These are phyloP conservation scores for Diaporthe australafricana DNA, from an alignment of 2,329 filamentous ascomycete genomes.

Conservation along the genomic window DNA sequence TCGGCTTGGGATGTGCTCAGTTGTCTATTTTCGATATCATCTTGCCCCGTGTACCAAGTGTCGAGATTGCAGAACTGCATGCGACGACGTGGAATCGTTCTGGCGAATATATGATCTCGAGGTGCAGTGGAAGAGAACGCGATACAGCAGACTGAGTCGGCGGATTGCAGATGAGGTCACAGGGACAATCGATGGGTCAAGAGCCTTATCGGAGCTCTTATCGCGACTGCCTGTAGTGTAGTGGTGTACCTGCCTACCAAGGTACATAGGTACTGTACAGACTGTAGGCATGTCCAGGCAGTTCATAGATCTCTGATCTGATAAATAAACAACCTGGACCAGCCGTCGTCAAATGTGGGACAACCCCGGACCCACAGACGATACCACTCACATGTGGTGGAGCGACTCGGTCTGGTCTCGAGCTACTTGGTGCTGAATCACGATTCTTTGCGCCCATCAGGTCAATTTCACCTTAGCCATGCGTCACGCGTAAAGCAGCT, in stretches of 20 bases:
- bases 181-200: conserved; percentile 6
- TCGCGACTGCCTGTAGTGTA: neutral
- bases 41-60: neutral
- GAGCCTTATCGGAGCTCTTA: conserved; percentile 29
- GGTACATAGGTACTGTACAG: neutral
- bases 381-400: neutral
- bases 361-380: neutral
- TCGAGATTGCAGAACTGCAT: too few species aligned
- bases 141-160: neutral
- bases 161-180: conserved; percentile 27
- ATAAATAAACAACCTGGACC: neutral
- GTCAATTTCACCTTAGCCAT: neutral
- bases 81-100: neutral
- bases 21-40: neutral
- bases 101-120: neutral
- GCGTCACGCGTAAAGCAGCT: neutral
- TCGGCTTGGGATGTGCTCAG: neutral
- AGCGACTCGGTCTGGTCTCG: neutral
- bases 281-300: neutral
- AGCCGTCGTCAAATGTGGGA: neutral
- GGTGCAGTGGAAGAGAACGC: neutral
- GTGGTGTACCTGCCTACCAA: neutral
- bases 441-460: neutral
- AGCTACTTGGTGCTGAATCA: neutral
- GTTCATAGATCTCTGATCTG: neutral